Conservation (phyloP, 2,329 filamentous ascomycete genomes). For the Nemania serpens region DNA sequence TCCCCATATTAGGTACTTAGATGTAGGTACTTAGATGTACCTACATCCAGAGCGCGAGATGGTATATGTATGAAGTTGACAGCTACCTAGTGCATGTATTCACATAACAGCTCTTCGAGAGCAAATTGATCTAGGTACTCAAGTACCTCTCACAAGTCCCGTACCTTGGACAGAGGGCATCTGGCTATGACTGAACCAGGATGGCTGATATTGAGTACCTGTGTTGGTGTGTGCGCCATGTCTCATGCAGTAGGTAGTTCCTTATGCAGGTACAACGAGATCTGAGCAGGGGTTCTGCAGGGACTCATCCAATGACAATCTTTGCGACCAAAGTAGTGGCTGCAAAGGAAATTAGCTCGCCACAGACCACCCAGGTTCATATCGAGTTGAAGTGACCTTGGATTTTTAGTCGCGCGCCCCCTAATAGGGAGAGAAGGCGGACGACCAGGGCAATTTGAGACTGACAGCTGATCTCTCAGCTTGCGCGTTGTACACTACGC, state of each 20-base stretch:
- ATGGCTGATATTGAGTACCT: neutral
- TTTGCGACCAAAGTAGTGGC: neutral
- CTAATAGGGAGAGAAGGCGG: constrained; percentile 1
- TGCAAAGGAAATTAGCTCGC: constrained; percentile 25
- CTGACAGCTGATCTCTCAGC: constrained; percentile 11
- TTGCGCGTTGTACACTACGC: too few relatives aligned
- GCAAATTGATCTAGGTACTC: neutral
- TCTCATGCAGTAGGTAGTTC: constrained; percentile 4
- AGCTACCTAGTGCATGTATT: too few relatives aligned
- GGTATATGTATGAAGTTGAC: too few relatives aligned
- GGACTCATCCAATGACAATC: constrained; percentile 12
- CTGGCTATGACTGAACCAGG: too few relatives aligned
- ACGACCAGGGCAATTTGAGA: neutral
- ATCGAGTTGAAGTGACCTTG: too few relatives aligned
- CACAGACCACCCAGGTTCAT: too few relatives aligned
- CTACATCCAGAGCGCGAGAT: too few relatives aligned
- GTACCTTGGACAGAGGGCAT: too few relatives aligned
- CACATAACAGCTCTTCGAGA: neutral
- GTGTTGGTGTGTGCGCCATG: constrained; percentile 13
- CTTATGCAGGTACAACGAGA: constrained; percentile 23
- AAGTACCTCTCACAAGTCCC: too few relatives aligned
- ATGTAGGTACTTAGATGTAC: too few relatives aligned
- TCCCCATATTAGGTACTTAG: too few relatives aligned
- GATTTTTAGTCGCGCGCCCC: neutral
- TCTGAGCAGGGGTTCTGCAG: constrained; percentile 21